Base-by-base conservation (phyloP, 2,329 filamentous ascomycete genomes). In the Uncinocarpus reesii region DNA sequence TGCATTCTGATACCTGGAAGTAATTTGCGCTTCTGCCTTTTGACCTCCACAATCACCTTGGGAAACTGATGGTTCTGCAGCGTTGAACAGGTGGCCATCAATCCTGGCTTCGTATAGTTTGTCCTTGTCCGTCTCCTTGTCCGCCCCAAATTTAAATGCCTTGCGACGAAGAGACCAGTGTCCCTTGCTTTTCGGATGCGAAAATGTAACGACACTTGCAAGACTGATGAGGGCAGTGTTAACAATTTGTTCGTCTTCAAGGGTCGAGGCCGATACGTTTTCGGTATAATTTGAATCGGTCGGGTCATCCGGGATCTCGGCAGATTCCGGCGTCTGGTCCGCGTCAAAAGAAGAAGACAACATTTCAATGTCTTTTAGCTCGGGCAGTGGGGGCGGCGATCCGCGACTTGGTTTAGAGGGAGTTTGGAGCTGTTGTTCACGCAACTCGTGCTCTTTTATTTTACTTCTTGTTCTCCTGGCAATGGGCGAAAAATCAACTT, bases 21-120 rank as follows among this genome's bases (percentile, higher is more conserved):
- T 15, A 2, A 4, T 16, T 18, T 13, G 21, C 46, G 29, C 4
- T 11, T 10, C 11, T 42, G 15, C 38, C 36, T 31, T 24, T 53
- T 53, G 6, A 51, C 49, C 29, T 53, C 46, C 11, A 51, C 16
- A 29, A 53, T 53, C 7, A 43, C 15, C 10, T 43, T 31, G 26
- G n/a, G 41, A 43, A 3, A 3, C 11, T 3, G 36, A 7, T 15
- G 45, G 26, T 11, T 21, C 38, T 38, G 16, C 47, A 6, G 5
- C 23, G 8, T 13, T 44, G 7, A 28, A 13, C 21, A 53, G 32
- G 15, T 53, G 52, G 16, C 52, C 52, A 8, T 53, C 52, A 3
- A 46, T 49, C 38, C 52, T 26, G 16, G 52, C 52, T 21, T 51
- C 45, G 18, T 47, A 53, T 3, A 49, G 41, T 24, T 40, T 48